These are phyloP conservation scores for Coemansia sp. DNA, from an alignment of 192 early-diverging fungal genomes.

Conservation along the genomic window DNA sequence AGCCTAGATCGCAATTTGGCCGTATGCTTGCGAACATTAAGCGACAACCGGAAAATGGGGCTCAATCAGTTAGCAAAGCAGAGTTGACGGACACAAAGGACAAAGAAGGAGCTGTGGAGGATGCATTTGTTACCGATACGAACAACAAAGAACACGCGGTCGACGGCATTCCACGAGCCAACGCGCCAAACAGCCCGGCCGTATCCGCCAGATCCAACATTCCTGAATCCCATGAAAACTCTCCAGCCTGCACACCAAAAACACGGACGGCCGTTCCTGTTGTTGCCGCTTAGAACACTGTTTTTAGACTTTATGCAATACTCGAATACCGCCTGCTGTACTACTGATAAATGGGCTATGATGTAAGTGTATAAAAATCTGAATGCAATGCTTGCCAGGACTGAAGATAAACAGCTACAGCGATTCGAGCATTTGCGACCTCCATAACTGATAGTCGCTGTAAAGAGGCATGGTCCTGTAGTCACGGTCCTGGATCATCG, in stretches of 20 bases:
- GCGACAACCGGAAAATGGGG: constrained; percentile 6
- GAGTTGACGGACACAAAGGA: neutral
- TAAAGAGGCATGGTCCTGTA: constrained; percentile 31
- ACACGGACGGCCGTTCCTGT: neutral
- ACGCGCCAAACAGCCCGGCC: neutral
- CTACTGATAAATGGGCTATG: neutral
- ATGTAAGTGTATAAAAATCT: neutral
- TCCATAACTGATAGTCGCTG: constrained; percentile 38
- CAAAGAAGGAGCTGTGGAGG: neutral
- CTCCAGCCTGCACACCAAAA: constrained; percentile 5
- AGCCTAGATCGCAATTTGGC: constrained; percentile 48
- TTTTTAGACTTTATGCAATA: neutral
- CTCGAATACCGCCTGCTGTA: too few species aligned
- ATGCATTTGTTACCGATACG: neutral
- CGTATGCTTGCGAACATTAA: constrained; percentile 48
- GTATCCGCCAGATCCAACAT: neutral
- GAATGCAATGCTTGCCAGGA: too few species aligned
- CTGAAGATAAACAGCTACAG: neutral
- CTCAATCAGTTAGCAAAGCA: constrained; percentile 3
- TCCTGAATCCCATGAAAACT: neutral
- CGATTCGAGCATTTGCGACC: constrained; percentile 10
- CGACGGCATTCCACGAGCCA: neutral
- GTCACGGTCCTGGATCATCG: constrained; percentile 49
- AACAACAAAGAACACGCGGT: neutral
- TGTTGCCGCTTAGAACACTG: constrained; percentile 6